These are phyloP conservation scores for Wallacemonas collosoma DNA, from an alignment of 208 protist species.

Conservation along the genomic window DNA sequence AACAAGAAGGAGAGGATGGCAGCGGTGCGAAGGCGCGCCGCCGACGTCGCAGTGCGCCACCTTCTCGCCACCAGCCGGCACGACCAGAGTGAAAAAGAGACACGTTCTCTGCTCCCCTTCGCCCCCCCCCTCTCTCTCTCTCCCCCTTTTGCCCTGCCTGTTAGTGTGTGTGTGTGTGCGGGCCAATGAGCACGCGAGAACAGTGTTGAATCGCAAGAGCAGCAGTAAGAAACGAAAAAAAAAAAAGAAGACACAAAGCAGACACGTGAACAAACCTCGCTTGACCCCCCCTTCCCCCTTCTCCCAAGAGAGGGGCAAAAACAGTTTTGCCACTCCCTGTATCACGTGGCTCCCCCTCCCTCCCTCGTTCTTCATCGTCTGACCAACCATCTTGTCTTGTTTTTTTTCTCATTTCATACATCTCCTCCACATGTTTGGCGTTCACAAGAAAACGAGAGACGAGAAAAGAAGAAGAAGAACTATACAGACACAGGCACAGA, in stretches of 20 bases:
- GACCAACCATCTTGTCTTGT: not conserved
- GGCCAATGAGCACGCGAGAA: not conserved
- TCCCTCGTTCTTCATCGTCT: not conserved
- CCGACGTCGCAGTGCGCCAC: constrained; percentile 3
- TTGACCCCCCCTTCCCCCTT: too few species aligned
- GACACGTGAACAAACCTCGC: not conserved
- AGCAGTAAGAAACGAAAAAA: not conserved
- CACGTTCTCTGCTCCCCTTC: not conserved
- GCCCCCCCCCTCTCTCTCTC: too few species aligned
- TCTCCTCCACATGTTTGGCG: not conserved
- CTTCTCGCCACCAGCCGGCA: constrained; percentile 11
- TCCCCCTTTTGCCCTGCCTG: too few species aligned
- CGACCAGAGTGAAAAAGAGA: not conserved
- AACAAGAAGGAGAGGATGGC: not conserved
- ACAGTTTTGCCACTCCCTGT: too few species aligned
- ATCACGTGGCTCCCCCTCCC: too few species aligned
- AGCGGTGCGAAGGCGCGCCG: not conserved
- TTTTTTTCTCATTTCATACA: constrained; percentile 1
- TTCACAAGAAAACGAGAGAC: too few species aligned
- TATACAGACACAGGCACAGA: too few species aligned
- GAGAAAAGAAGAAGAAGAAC: too few species aligned
- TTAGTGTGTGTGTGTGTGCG: too few species aligned
- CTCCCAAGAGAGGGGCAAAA: too few species aligned
- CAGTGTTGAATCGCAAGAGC: not conserved
- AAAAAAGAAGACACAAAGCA: not conserved